Evolutionary conservation across 345 rosid genomes (phyloP).

Genomic region (Eucalyptus erythrocorys): DNA sequence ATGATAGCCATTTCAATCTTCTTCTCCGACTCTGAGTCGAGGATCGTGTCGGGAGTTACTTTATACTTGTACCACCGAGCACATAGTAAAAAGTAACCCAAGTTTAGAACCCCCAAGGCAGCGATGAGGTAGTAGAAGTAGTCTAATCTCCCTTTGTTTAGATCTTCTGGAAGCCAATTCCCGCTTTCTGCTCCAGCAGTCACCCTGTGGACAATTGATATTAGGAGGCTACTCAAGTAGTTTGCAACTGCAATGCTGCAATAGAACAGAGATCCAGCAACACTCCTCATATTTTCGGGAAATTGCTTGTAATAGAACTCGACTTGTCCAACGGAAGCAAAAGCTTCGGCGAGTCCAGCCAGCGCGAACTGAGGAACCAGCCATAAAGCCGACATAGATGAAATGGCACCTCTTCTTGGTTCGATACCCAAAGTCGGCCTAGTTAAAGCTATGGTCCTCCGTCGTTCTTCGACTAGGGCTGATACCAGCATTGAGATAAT

Average conservation of each 20-base stretch:
- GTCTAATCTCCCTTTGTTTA: slow-evolving; percentile 38
- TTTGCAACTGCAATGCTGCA: slow-evolving; percentile 28
- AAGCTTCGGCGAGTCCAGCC: slow-evolving; percentile 37
- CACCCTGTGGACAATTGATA: slow-evolving; percentile 19
- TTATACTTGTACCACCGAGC: slow-evolving; percentile 33
- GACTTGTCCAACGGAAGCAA: slow-evolving; percentile 17
- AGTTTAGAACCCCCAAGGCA: slow-evolving; percentile 13
- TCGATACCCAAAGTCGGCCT: slow-evolving; percentile 22
- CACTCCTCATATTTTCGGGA: slow-evolving; percentile 52
- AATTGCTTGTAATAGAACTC: slow-evolving; percentile 53
- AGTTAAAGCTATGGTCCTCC: slow-evolving; percentile 25
- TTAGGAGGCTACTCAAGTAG: slow-evolving; percentile 26
- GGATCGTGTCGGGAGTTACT: neutral
- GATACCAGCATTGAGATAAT: slow-evolving; percentile 20
- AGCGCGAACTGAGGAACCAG: slow-evolving; percentile 31
- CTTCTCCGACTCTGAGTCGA: neutral
- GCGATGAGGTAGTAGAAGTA: slow-evolving; percentile 31
- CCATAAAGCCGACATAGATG: slow-evolving; percentile 33
- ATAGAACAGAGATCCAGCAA: slow-evolving; percentile 29
- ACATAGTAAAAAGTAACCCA: slow-evolving; percentile 24
- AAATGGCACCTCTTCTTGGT: slow-evolving; percentile 32
- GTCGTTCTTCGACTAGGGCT: slow-evolving; percentile 12
- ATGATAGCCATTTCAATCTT: neutral
- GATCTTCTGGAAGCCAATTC: slow-evolving; percentile 44
- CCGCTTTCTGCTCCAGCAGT: slow-evolving; percentile 10